phyloP scores from a whole-genome alignment of 129 eudicot species.

The Artemisia annua region DNA sequence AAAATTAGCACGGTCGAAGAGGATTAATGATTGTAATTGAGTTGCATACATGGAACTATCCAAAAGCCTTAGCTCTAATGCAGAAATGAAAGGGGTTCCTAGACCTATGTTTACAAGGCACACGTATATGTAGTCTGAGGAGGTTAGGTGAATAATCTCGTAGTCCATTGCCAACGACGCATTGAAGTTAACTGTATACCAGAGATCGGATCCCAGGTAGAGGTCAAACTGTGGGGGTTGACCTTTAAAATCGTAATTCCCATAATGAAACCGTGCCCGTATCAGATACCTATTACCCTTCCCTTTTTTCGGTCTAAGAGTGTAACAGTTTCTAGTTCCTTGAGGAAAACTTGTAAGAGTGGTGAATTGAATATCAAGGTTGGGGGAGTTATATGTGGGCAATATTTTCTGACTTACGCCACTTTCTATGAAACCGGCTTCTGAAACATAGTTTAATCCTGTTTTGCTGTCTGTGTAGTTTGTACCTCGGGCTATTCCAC shows the following conservation, averaged over 20 bases:
- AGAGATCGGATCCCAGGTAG: conserved; percentile 38
- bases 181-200: conserved; percentile 21
- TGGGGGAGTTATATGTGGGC: no score
- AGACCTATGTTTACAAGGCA: conserved; percentile 42
- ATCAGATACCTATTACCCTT: conserved; percentile 33
- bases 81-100: conserved; percentile 39
- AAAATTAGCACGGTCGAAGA: background rate
- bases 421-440: no score
- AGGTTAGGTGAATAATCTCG: no score
- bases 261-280: conserved; percentile 38
- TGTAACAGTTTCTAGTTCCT: conserved; percentile 46
- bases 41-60: conserved; percentile 2
- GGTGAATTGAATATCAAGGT: no score
- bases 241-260: conserved; percentile 37
- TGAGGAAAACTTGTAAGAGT: conserved; percentile 44
- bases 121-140: conserved; percentile 33
- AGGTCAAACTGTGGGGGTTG: conserved; percentile 37
- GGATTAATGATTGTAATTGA: background rate
- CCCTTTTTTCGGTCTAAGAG: conserved; percentile 31
- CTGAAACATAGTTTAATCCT: no score
- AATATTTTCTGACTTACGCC: no score
- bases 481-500: no score
- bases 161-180: background rate
- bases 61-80: conserved; percentile 24
- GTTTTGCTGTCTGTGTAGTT: no score